Conservation (phyloP, 352 stramenopile species). For the Sclerospora graminicola region DNA sequence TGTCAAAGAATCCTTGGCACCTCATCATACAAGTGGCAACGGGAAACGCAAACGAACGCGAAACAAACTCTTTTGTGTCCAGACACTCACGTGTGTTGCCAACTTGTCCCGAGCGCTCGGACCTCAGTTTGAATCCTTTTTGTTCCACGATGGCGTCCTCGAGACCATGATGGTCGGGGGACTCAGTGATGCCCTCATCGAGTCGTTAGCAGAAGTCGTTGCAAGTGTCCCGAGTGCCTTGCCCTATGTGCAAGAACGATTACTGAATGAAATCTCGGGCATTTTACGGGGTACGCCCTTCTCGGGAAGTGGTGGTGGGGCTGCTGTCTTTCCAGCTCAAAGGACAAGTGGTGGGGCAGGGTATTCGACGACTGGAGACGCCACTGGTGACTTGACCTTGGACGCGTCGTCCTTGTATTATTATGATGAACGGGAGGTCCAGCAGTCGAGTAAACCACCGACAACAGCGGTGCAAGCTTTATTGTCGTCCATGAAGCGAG, state of each 20-base stretch:
- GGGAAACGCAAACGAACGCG: constrained; percentile 36
- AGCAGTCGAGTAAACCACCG: constrained; percentile 31
- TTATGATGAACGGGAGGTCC: constrained; percentile 16
- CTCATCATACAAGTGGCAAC: constrained; percentile 27
- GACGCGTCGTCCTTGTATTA: constrained; percentile 17
- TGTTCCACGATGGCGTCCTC: constrained; percentile 58
- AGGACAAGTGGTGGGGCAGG: neutral
- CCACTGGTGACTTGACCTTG: constrained; percentile 9
- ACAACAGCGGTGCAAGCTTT: constrained; percentile 56
- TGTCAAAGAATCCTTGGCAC: constrained; percentile 59
- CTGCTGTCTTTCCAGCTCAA: too few relatives aligned
- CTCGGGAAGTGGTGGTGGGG: constrained; percentile 23
- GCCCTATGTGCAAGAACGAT: constrained; percentile 87
- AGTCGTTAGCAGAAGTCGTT: constrained; percentile 88
- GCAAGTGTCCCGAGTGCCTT: constrained; percentile 82
- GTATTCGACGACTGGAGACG: constrained; percentile 8
- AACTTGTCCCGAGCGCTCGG: constrained; percentile 60
- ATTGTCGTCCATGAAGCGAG: constrained; percentile 65
- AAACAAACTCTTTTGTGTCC: constrained; percentile 76
- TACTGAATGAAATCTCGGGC: constrained; percentile 95
- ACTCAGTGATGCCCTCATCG: constrained; percentile 90
- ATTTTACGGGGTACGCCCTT: constrained; percentile 85
- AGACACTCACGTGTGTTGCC: constrained; percentile 74
- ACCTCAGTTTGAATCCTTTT: constrained; percentile 51
- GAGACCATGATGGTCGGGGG: constrained; percentile 86